Base-by-base conservation (phyloP, 2,329 filamentous ascomycete species). In the Aspergillus latus region DNA sequence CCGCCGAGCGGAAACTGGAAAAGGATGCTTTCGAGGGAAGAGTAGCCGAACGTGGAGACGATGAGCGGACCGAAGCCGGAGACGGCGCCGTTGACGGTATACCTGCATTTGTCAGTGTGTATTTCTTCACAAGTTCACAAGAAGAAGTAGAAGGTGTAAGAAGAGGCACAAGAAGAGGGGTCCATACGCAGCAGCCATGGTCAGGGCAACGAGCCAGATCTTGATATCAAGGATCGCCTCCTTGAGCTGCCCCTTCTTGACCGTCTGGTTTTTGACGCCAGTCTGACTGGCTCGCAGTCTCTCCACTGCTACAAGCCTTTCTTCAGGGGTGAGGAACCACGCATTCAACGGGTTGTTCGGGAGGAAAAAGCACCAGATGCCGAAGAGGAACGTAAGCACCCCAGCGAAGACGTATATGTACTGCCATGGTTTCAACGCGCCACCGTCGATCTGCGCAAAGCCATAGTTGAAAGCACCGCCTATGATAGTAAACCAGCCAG, bases 1-100 rank as follows among this genome's bases (percentile, higher is more conserved):
- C 75, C 86, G 1, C 88, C 88, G 0, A 91, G 80, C 0, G 89
- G 89, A 57, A 92, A 90, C 64, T 92, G 88, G 67, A 88, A 86
- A 0, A 91, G 77, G 57, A 92, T 89, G 0, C 85, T 82, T 32
- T 87, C 78, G 0, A 88, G 78, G 0, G 82, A 80, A 21, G 78
- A 79, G 73, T 82, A 89, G 54, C 87, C 87, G 66, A 90, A 90
- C 0, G 87, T 89, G 1, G 81, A 85, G 1, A 90, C 86, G 58
- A 90, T 90, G 1, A 90, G 74, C 0, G 87, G 87, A 0, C 87
- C 87, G 65, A 90, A 90, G 1, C 87, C 87, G 36, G 80, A 83
- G 9, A 90, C 84, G 5, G 87, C 88, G 8, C 87, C 87, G 64
- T 90, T 90, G 58, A 89, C 82, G 0, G 85, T 88, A 64, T 89